Evolutionary conservation across 768 basidiomycete genomes (phyloP).

Genomic region (Austroboletus festivus): DNA sequence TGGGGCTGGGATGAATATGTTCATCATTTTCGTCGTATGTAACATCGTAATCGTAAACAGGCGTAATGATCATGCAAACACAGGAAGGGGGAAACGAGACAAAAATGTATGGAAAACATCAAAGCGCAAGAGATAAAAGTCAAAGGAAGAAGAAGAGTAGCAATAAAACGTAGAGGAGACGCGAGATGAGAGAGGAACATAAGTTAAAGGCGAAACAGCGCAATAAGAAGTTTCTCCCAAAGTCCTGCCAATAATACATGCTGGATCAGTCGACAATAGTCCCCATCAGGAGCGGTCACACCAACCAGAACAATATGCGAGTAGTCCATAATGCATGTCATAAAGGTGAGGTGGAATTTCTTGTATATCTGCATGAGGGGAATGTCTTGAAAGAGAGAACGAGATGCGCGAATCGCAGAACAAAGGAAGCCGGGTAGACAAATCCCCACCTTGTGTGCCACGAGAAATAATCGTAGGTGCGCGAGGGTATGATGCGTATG

Average conservation of each 20-base stretch:
- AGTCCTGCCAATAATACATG: slow-evolving; percentile 18
- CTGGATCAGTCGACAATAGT: slow-evolving; percentile 15
- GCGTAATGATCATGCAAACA: slow-evolving; percentile 26
- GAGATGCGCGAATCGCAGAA: slow-evolving; percentile 12
- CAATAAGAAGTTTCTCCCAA: slow-evolving; percentile 21
- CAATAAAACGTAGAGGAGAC: slow-evolving; percentile 3
- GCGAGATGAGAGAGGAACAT: slow-evolving; percentile 11
- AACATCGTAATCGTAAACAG: slow-evolving; percentile 28
- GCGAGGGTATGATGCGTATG: slow-evolving; percentile 28
- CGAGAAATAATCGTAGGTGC: slow-evolving; percentile 17
- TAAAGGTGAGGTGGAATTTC: slow-evolving; percentile 17
- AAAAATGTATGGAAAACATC: slow-evolving; percentile 1
- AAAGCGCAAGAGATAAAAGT: slow-evolving; percentile 11
- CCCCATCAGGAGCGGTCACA: slow-evolving; percentile 11
- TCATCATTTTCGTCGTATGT: slow-evolving; percentile 21
- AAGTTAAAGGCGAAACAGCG: slow-evolving; percentile 19
- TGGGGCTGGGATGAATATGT: slow-evolving; percentile 12
- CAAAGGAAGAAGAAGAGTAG: slow-evolving; percentile 9
- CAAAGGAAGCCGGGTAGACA: slow-evolving; percentile 11
- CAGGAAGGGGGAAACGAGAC: slow-evolving; percentile 8
- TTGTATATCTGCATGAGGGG: slow-evolving; percentile 21
- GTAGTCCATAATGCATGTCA: slow-evolving; percentile 29
- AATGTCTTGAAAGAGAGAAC: slow-evolving; percentile 10
- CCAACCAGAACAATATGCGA: slow-evolving; percentile 25
- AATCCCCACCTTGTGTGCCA: slow-evolving; percentile 13